Conservation (phyloP, 352 stramenopile species). For the Stramenopiles sp. region DNA sequence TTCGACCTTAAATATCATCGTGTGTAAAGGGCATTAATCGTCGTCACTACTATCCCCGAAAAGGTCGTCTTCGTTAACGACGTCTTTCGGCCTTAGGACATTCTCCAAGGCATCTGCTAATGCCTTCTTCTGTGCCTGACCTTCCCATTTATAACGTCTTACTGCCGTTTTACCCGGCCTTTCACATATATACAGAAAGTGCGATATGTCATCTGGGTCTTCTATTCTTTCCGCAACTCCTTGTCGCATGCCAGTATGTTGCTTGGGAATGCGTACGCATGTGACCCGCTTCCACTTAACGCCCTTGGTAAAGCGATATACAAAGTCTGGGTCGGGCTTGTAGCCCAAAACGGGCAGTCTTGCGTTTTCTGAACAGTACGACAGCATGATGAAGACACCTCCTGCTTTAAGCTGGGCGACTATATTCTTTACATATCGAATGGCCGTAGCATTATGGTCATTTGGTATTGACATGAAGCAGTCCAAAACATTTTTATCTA, state of each 20-base stretch:
- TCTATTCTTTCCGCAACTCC: not conserved
- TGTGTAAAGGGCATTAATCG: no score
- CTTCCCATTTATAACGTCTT: not conserved
- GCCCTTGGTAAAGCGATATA: not conserved
- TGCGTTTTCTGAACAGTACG: not conserved
- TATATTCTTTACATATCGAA: not conserved
- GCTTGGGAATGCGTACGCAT: not conserved
- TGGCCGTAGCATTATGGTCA: not conserved
- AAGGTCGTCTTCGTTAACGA: not conserved
- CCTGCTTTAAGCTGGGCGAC: not conserved
- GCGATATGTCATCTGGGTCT: not conserved
- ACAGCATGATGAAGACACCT: not conserved
- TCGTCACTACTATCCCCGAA: not conserved
- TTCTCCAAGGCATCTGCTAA: not conserved
- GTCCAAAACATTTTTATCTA: not conserved
- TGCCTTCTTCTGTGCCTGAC: not conserved
- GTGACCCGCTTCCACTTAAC: not conserved
- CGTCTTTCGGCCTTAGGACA: not conserved
- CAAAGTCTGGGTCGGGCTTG: not conserved
- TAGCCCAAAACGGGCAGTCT: not conserved
- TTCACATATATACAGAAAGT: not conserved
- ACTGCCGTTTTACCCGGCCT: not conserved
- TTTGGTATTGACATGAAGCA: constrained; percentile 7
- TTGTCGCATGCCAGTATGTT: not conserved
- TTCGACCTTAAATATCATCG: no score